Percentiles rank a stretch among this genome's conserved stretches.
Conservation (phyloP, 257 asterid genomes). For the Paulownia fortunei region DNA sequence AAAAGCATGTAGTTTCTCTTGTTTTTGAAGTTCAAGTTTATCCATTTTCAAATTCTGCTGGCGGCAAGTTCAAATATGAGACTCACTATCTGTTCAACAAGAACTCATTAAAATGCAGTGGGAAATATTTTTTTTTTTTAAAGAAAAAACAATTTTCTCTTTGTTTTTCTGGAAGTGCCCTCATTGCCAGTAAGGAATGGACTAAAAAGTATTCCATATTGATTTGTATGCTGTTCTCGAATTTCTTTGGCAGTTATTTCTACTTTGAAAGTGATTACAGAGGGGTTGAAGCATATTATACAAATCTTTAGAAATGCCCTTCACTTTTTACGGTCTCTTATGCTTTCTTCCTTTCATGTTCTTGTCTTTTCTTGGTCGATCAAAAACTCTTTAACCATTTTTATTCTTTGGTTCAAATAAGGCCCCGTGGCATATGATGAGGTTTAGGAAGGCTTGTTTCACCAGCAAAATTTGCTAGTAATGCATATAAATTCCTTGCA, state of each 20-base stretch:
- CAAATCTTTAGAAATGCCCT: too few relatives aligned
- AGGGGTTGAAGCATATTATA: background rate
- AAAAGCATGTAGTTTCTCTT: too few relatives aligned
- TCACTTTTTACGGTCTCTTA: background rate
- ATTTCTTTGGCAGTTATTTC: background rate
- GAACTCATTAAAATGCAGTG: background rate
- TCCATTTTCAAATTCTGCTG: background rate
- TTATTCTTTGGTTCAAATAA: background rate
- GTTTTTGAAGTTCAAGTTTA: background rate
- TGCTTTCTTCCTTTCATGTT: background rate
- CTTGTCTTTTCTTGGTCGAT: background rate
- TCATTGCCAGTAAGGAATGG: background rate
- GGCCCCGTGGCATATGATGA: background rate
- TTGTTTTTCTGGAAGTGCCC: background rate
- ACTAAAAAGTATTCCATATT: background rate
- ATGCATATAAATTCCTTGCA: constrained; percentile 46
- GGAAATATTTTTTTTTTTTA: background rate
- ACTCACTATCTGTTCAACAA: background rate
- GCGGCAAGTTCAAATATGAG: background rate
- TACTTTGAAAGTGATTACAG: background rate
- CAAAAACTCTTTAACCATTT: background rate
- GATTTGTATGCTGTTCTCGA: background rate
- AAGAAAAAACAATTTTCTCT: background rate
- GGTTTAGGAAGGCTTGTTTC: constrained; percentile 10
- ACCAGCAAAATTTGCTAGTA: constrained; percentile 29